Base-by-base conservation (phyloP, 139 green algal species). In the Asterochloris erici region DNA sequence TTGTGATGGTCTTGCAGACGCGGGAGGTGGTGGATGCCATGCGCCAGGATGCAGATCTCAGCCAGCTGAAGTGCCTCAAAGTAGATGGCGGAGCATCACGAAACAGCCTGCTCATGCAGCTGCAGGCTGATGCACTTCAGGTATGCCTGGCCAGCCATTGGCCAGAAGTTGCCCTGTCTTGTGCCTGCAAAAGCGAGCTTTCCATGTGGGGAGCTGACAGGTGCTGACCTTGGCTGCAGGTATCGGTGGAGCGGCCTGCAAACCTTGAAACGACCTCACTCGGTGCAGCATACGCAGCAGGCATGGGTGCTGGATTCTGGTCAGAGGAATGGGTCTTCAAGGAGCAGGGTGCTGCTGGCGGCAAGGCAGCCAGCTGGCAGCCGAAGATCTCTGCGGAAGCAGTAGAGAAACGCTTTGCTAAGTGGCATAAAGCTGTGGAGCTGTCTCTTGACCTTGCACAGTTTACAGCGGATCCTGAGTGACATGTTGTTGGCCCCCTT, bases 101-200 rank as follows among this genome's bases (percentile, higher is more conserved):
- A 12, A 99, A 98, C 86, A 77, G 93, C 84, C 80, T 98, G 62
- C 90, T 99, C 14, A 97, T 99, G 94, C 96, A 99, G 92, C 68
- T 89, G 83, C 95, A 98, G 87, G 94, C 94, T 14, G 93, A 97
- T 87, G 74, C 94, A 12, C 81, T 96, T 62, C 84, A 87, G 84
- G 84, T 80, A 28, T 14, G 29, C 28, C 64, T 17, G n/a, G 23
- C 19, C 60, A 81, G 4, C 21, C 6, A 69, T 12, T 71, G 19
- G 21, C 19, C 66, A 71, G 21, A 71, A 71, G 19, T 24, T 71
- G 17, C 66, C 21, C 66, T 71, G 66, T 71, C 66, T 4, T 71
- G 21, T 21, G 66, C 21, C 19, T 71, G 66, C 66, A 63, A 24
- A 10, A 66, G 9, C 76, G 24, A 66, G 82, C 76, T 19, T 79